A percentile compares a stretch with the other conserved stretches of the same genome.
Conservation (phyloP, 345 rosid species). For the Bruguiera parviflora region DNA sequence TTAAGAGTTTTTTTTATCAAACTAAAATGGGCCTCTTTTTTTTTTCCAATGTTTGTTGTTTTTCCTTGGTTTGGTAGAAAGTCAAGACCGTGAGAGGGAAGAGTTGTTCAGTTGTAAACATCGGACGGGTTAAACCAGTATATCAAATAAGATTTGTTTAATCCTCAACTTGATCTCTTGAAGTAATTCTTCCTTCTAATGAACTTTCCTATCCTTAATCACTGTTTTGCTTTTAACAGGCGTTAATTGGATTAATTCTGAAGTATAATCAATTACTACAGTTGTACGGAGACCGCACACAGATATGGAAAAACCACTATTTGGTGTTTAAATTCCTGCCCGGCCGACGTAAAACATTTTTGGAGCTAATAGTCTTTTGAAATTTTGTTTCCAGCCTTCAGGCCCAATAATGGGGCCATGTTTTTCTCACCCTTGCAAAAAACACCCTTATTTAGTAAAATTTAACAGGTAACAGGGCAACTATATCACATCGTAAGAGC, state of each 20-base stretch:
- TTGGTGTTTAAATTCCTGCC: no score
- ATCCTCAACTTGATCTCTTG: neutral
- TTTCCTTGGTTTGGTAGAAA: constrained; percentile 9
- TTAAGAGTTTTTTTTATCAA: neutral
- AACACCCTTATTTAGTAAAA: no score
- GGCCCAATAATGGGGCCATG: no score
- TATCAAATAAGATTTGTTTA: constrained; percentile 12
- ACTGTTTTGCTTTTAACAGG: neutral
- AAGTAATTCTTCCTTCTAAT: neutral
- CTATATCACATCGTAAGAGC: no score
- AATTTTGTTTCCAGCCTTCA: no score
- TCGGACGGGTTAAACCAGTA: neutral
- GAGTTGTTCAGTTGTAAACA: constrained; percentile 1
- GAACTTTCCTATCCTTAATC: constrained; percentile 18
- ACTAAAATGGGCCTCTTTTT: neutral
- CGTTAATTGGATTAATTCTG: neutral
- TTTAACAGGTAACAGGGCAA: no score
- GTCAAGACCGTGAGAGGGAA: neutral
- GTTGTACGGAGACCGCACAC: no score
- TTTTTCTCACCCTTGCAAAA: no score
- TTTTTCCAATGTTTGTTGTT: neutral
- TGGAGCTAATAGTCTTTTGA: no score
- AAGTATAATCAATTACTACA: neutral
- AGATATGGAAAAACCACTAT: no score
- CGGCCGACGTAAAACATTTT: no score